Percentiles rank a stretch among this genome's conserved stretches.
These are phyloP conservation scores for Firmiana major DNA, from an alignment of 345 rosid genomes.

Conservation along the genomic window DNA sequence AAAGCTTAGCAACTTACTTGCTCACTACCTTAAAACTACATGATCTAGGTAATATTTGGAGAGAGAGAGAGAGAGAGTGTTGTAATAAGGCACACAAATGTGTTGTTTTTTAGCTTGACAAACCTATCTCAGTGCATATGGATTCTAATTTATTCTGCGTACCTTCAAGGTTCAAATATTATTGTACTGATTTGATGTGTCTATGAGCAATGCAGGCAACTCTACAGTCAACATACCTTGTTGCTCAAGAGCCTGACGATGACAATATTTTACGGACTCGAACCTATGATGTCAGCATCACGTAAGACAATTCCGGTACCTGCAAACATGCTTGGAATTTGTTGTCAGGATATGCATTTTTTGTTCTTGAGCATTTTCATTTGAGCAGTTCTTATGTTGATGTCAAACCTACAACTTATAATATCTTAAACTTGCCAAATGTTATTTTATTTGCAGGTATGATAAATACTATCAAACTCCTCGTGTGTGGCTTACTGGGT, in stretches of 20 bases:
- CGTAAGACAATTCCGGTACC: conserved; percentile 45
- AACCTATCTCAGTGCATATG: background rate
- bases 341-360: background rate
- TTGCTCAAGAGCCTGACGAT: conserved; percentile 88
- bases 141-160: background rate
- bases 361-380: too few species aligned
- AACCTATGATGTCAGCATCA: conserved; percentile 96
- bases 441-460: conserved; percentile 45
- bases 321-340: background rate
- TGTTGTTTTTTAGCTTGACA: background rate
- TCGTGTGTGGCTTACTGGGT: conserved; percentile 91
- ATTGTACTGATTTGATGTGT: background rate
- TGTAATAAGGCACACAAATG: background rate
- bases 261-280: conserved; percentile 89
- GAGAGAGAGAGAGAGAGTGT: background rate
- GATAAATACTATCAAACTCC: conserved; percentile 94
- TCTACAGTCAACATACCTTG: conserved; percentile 60
- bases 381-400: too few species aligned
- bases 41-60: background rate
- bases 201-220: conserved; percentile 58
- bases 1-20: background rate
- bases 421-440: background rate
- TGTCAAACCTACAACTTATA: too few species aligned
- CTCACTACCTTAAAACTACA: background rate
- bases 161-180: background rate